phyloP scores from a whole-genome alignment of 257 asterid species.

The Fraxinus pennsylvanica region DNA sequence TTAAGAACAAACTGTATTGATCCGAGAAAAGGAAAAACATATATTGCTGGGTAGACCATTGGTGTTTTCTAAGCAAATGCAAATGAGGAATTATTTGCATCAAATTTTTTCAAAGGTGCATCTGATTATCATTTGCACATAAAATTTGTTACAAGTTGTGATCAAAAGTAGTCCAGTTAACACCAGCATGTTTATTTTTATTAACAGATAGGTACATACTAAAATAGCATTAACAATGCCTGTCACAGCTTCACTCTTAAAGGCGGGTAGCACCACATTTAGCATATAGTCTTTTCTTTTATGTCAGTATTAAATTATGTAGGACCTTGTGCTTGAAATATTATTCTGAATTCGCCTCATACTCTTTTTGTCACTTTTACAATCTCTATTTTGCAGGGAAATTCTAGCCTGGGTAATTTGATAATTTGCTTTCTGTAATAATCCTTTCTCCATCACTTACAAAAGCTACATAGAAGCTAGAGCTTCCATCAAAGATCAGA shows the following conservation, averaged over 20 bases:
- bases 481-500: slow-evolving; percentile 28
- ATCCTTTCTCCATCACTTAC: slow-evolving; percentile 30
- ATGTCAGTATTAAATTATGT: slow-evolving; percentile 1
- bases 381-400: slow-evolving; percentile 24
- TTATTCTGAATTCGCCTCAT: slow-evolving; percentile 8
- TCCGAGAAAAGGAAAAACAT: neutral
- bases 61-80: neutral
- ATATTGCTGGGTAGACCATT: neutral
- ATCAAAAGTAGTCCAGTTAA: neutral
- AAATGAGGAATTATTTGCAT: neutral
- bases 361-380: slow-evolving; percentile 16
- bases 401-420: slow-evolving; percentile 26
- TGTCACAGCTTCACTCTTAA: neutral
- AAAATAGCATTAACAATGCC: slow-evolving; percentile 1
- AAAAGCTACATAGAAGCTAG: slow-evolving; percentile 16
- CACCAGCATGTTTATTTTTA: slow-evolving; percentile 5
- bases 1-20: neutral
- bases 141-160: neutral
- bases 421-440: slow-evolving; percentile 18
- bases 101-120: neutral
- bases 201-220: neutral
- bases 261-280: too few relatives aligned
- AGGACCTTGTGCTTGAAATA: slow-evolving; percentile 14
- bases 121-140: neutral
- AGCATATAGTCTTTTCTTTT: neutral